These are phyloP conservation scores for Penicillium sp. DNA, from an alignment of 2,329 filamentous ascomycete genomes.

Conservation along the genomic window DNA sequence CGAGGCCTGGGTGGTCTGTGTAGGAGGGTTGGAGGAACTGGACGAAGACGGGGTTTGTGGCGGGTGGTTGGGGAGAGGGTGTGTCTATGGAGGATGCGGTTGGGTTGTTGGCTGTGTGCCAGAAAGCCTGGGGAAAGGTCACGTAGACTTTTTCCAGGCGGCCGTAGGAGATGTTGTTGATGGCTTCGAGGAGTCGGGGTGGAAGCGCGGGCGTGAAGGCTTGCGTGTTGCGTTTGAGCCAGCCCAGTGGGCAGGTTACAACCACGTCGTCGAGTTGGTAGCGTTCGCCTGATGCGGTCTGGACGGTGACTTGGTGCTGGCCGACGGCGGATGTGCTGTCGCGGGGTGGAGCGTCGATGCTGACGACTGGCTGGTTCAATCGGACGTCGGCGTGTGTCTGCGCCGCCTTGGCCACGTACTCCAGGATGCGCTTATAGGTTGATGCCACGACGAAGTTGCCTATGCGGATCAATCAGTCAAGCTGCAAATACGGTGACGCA, in stretches of 20 bases:
- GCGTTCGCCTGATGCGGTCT: constrained; percentile 34
- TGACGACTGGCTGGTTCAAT: constrained; percentile 46
- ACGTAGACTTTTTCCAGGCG: constrained; percentile 54
- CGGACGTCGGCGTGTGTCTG: constrained; percentile 49
- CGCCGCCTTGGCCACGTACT: constrained; percentile 51
- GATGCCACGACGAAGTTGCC: constrained; percentile 62
- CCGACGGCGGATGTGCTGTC: constrained; percentile 5
- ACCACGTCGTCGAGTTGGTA: constrained; percentile 52
- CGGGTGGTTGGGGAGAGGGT: constrained; percentile 13
- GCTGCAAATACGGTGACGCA: neutral
- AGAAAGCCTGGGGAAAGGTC: constrained; percentile 73
- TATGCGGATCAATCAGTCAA: constrained; percentile 19
- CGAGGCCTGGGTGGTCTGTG: constrained; percentile 57
- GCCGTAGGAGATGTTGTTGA: constrained; percentile 49
- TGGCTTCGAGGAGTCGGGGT: constrained; percentile 42
- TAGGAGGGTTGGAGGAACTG: constrained; percentile 74
- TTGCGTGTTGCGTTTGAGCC: constrained; percentile 50
- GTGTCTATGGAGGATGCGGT: neutral
- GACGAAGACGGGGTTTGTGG: constrained; percentile 61
- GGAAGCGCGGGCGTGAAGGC: constrained; percentile 49
- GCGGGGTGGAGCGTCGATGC: constrained; percentile 34
- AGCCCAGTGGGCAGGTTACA: constrained; percentile 53
- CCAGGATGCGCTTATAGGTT: constrained; percentile 59
- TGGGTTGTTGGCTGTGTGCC: constrained; percentile 50
- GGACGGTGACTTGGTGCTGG: constrained; percentile 45